Percentiles rank a stretch among this genome's conserved stretches.
These are phyloP conservation scores for Myxozyma vanderwaltii DNA, from an alignment of 805 yeast genomes.

Conservation along the genomic window DNA sequence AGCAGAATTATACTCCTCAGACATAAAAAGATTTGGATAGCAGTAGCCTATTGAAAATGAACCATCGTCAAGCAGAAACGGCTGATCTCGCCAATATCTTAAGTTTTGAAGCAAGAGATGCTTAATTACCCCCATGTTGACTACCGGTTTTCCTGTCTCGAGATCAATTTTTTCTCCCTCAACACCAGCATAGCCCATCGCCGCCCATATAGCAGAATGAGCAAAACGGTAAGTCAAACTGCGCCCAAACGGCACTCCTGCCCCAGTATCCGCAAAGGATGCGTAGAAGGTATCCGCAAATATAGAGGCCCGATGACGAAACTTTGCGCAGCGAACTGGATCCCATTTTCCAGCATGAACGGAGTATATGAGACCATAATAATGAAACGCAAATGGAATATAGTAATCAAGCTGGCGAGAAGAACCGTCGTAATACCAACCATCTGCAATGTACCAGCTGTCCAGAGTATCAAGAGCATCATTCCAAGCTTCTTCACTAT, in stretches of 20 bases:
- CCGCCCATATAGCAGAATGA: slow-evolving; percentile 37
- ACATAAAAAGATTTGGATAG: slow-evolving; percentile 37
- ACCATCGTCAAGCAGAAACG: slow-evolving; percentile 35
- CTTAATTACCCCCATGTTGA: slow-evolving; percentile 36
- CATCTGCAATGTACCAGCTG: slow-evolving; percentile 38
- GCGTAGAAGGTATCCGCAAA: slow-evolving; percentile 39
- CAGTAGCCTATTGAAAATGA: slow-evolving; percentile 35
- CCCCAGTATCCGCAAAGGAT: slow-evolving; percentile 36
- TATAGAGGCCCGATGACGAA: slow-evolving; percentile 33
- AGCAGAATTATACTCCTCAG: slow-evolving; percentile 37
- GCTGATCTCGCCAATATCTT: slow-evolving; percentile 38
- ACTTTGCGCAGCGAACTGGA: slow-evolving; percentile 28
- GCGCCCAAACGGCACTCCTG: slow-evolving; percentile 38
- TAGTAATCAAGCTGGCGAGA: slow-evolving; percentile 39
- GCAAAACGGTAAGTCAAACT: slow-evolving; percentile 38
- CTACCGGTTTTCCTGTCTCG: slow-evolving; percentile 31
- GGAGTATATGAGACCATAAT: slow-evolving; percentile 39
- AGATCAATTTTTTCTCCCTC: slow-evolving; percentile 20
- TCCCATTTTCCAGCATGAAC: slow-evolving; percentile 29
- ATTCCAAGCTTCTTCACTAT: slow-evolving; percentile 26
- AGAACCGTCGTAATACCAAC: slow-evolving; percentile 43
- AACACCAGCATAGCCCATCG: slow-evolving; percentile 32
- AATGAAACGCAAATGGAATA: slow-evolving; percentile 43
- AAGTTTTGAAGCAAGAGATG: slow-evolving; percentile 34
- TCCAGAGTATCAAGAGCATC: slow-evolving; percentile 37